Percentiles rank a stretch among this genome's conserved stretches.
phyloP scores from a whole-genome alignment of 2,329 filamentous ascomycete species.

The Dothiorella sarmentorum region DNA sequence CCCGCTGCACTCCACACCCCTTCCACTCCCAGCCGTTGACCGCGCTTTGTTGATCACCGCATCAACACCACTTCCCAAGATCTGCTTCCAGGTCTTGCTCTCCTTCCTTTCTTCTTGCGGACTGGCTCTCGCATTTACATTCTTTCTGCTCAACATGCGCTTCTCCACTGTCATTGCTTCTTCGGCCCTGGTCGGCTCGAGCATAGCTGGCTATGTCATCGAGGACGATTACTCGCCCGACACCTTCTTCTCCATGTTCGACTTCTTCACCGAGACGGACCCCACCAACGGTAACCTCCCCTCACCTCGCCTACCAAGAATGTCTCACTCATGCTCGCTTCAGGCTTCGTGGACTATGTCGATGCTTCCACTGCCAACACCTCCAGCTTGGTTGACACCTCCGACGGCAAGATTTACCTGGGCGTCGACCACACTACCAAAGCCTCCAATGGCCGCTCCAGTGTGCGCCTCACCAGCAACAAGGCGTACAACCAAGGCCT shows the following conservation, averaged over 20 bases:
- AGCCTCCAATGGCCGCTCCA: conserved; percentile 40
- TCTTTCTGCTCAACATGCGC: conserved; percentile 30
- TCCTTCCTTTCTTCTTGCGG: background rate
- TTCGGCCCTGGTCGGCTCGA: conserved; percentile 32
- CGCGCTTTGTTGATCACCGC: conserved; percentile 13
- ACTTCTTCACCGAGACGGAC: conserved; percentile 38
- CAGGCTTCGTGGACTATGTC: conserved; percentile 42
- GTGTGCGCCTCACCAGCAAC: conserved; percentile 47
- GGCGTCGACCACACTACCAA: conserved; percentile 45
- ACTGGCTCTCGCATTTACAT: background rate
- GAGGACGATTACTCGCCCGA: conserved; percentile 23
- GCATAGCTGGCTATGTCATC: conserved; percentile 35
- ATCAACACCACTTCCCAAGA: conserved; percentile 2
- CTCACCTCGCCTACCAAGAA: too few species aligned
- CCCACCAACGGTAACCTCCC: conserved; percentile 48
- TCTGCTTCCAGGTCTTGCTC: background rate
- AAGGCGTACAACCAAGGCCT: conserved; percentile 46
- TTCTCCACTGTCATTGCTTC: conserved; percentile 34
- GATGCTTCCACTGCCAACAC: conserved; percentile 36
- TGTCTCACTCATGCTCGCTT: conserved; percentile 22
- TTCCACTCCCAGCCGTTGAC: conserved; percentile 9
- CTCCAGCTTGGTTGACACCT: conserved; percentile 40
- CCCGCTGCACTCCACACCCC: background rate
- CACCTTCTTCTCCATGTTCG: conserved; percentile 37
- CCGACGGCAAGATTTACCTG: conserved; percentile 39